phyloP scores from a whole-genome alignment of 257 asterid species.

The Agastache rugosa region DNA sequence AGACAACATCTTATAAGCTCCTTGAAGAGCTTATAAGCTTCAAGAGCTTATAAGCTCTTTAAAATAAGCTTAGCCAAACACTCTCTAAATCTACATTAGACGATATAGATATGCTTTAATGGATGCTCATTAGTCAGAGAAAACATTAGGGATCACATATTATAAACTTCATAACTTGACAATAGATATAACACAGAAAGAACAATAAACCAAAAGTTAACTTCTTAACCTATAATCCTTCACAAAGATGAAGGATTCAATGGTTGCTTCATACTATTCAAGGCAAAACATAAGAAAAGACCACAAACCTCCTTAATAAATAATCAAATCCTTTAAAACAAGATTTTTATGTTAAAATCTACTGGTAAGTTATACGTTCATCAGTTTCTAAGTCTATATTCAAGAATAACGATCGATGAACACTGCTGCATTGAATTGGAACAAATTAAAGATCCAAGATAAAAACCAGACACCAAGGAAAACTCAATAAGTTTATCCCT shows the following conservation, averaged over 20 bases:
- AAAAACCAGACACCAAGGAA: not conserved
- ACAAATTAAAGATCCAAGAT: constrained; percentile 2
- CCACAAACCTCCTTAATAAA: not conserved
- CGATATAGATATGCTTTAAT: not conserved
- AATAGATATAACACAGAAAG: not conserved
- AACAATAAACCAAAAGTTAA: not conserved
- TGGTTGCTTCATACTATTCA: not conserved
- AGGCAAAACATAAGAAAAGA: not conserved
- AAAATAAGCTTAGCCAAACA: no score
- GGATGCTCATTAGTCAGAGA: not conserved
- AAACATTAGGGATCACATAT: not conserved
- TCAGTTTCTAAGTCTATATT: not conserved
- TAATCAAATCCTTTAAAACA: constrained; percentile 2
- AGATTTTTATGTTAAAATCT: not conserved
- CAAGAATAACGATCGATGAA: not conserved
- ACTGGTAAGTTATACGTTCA: not conserved
- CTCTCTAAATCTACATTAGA: constrained; percentile 19
- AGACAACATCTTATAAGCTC: no score
- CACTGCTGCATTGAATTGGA: not conserved
- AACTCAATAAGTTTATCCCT: not conserved
- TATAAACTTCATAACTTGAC: not conserved
- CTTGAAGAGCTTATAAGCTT: no score
- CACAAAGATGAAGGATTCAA: not conserved
- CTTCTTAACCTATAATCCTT: constrained; percentile 4
- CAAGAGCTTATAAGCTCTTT: no score